Evolutionary conservation across 345 rosid genomes (phyloP).

Genomic region (Brassica napus): Da-Ae NC_063436.1:19740501-19741000

Average conservation of each 20-base stretch:
- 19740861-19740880: no score
- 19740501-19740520: no score
- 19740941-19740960: conserved; percentile 83
- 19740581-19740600: no score
- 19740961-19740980: conserved; percentile 72
- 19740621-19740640: not conserved
- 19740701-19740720: conserved; percentile 68
- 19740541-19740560: no score
- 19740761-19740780: conserved; percentile 85
- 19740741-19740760: conserved; percentile 41
- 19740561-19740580: no score
- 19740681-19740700: conserved; percentile 71
- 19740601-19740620: conserved; percentile 35
- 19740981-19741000: conserved; percentile 55
- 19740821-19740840: conserved; percentile 41
- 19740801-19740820: conserved; percentile 88
- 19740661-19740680: conserved; percentile 57
- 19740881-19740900: no score
- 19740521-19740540: no score
- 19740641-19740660: conserved; percentile 10
- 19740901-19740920: no score
- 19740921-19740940: conserved; percentile 85
- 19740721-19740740: conserved; percentile 68
- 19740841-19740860: no score
- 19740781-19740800: conserved; percentile 91